Base-by-base conservation (phyloP, 495 filamentous ascomycete genomes). In the Hamigera avellanea region DNA sequence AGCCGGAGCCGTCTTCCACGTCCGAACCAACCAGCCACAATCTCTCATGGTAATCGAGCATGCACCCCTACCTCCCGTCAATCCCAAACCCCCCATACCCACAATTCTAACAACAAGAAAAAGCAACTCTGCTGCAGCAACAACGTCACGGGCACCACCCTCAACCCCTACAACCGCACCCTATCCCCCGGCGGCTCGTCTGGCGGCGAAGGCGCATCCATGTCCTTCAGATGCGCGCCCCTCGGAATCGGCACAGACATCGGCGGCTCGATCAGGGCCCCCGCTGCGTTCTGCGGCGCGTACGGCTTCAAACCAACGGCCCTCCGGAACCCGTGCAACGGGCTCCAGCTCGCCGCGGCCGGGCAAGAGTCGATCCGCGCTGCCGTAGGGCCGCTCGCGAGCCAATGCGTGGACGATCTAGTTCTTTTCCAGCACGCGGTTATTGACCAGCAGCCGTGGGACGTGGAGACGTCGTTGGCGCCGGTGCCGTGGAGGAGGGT, bases 181-280 rank as follows among this genome's bases (percentile, higher is more conserved):
- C 58, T 69, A 1, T 76, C 70, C 0, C 48, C 70, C 0, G 80
- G 80, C 2, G 80, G 80, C 1, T 77, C 71, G 2, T 75, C 75
- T 0, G 79, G 80, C 7, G 81, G 81, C 16, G 81, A 86, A 52
- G 78, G 70, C 2, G 81, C 75, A 1, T 63, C 83, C 8, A 54
- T 80, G 27, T 76, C 65, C 3, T 65, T 83, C 35, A 60, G 67
- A 27, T 81, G 79, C 9, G 67, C 67, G 8, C 63, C 72, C 16
- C 51, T 85, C 2, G 81, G 81, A 1, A 71, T 85, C 34, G 81
- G 80, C 0, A 79, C 76, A 9, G 73, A 79, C 18, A 72, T 75
- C 14, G 80, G 80, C 3, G 80, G 80, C 5, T 75, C 69, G 3
- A 71, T 81, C 13, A 56, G 76, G 13, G 66, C 70, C 15, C 77